These are phyloP conservation scores for Glomus cerebriforme DNA, from an alignment of 192 early-diverging fungal species.

Conservation along the genomic window DNA sequence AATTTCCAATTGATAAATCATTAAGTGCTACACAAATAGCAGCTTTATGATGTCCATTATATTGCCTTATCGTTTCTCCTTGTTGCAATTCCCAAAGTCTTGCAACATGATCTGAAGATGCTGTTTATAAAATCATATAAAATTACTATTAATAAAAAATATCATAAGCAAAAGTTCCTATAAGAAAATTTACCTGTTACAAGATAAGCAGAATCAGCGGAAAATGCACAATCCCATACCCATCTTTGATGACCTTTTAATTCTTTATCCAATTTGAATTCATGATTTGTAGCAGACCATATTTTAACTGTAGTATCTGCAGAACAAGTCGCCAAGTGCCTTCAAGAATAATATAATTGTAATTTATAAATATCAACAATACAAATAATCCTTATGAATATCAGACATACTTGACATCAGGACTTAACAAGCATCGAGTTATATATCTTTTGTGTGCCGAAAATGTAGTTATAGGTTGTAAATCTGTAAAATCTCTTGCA, in stretches of 20 bases:
- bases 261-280: constrained; percentile 72
- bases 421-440: constrained; percentile 78
- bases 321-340: constrained; percentile 79
- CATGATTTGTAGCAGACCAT: constrained; percentile 66
- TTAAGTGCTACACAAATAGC: constrained; percentile 86
- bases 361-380: neutral
- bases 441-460: constrained; percentile 83
- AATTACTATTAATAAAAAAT: neutral
- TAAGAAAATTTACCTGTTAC: constrained; percentile 60
- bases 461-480: constrained; percentile 72
- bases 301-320: constrained; percentile 88
- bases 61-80: constrained; percentile 81
- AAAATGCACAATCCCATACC: constrained; percentile 94
- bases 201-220: constrained; percentile 88
- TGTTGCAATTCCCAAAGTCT: constrained; percentile 78
- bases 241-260: constrained; percentile 82
- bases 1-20: constrained; percentile 60
- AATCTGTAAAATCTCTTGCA: constrained; percentile 53
- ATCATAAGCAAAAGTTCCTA: neutral
- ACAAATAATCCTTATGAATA: neutral
- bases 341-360: constrained; percentile 27
- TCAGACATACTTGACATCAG: constrained; percentile 69
- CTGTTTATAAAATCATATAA: constrained; percentile 38
- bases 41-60: constrained; percentile 89
- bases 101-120: constrained; percentile 83